A percentile compares a stretch with the other conserved stretches of the same genome.
These are phyloP conservation scores for Epichloe uncinata DNA, from an alignment of 2,329 filamentous ascomycete genomes.

Conservation along the genomic window DNA sequence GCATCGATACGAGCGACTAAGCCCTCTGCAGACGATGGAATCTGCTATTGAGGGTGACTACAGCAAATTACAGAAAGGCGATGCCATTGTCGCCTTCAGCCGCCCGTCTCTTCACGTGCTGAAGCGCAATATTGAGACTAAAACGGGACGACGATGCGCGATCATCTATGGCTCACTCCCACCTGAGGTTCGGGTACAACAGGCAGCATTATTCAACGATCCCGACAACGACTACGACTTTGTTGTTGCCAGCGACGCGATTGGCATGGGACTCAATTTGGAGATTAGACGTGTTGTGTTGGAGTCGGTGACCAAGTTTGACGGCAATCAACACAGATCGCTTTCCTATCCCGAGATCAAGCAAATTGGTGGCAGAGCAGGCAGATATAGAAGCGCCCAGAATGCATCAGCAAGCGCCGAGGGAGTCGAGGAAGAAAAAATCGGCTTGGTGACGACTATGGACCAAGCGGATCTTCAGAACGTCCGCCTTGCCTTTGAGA, in stretches of 20 bases:
- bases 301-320: slow-evolving; percentile 60
- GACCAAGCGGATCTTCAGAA: slow-evolving; percentile 52
- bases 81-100: slow-evolving; percentile 81
- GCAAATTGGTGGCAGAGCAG: slow-evolving; percentile 88
- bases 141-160: slow-evolving; percentile 68
- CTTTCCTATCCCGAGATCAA: slow-evolving; percentile 71
- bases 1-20: slow-evolving; percentile 73
- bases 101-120: slow-evolving; percentile 69
- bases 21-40: slow-evolving; percentile 54
- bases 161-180: slow-evolving; percentile 88
- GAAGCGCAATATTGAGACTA: slow-evolving; percentile 62
- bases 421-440: slow-evolving; percentile 21
- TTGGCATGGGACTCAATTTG: slow-evolving; percentile 94
- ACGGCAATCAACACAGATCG: slow-evolving; percentile 42
- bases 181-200: slow-evolving; percentile 82
- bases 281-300: slow-evolving; percentile 87
- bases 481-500: slow-evolving; percentile 49
- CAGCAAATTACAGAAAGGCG: slow-evolving; percentile 64
- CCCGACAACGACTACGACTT: slow-evolving; percentile 92
- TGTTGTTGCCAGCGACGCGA: slow-evolving; percentile 85
- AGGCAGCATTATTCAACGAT: slow-evolving; percentile 89
- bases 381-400: slow-evolving; percentile 61
- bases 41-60: slow-evolving; percentile 51
- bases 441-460: slow-evolving; percentile 70
- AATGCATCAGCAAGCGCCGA: slow-evolving; percentile 7